These are phyloP conservation scores for Lanmaoa rubissima DNA, from an alignment of 768 basidiomycete genomes.

Conservation along the genomic window DNA sequence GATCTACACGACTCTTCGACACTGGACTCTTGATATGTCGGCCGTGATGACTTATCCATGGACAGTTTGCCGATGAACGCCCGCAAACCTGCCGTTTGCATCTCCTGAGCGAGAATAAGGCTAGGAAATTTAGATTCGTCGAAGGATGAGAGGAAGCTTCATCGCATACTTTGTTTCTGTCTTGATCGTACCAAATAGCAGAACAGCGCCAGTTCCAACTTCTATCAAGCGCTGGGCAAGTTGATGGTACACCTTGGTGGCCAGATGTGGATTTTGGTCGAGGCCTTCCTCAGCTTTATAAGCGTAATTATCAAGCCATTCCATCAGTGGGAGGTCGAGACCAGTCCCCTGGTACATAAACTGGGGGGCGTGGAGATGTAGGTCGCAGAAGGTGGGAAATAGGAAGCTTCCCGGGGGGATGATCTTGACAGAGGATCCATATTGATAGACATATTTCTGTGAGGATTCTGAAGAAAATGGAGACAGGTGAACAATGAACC, in stretches of 20 bases:
- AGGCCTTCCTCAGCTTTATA: slow-evolving; percentile 78
- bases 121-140: slow-evolving; percentile 36
- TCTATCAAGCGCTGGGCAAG: slow-evolving; percentile 66
- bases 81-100: slow-evolving; percentile 70
- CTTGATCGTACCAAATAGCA: slow-evolving; percentile 83
- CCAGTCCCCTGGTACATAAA: slow-evolving; percentile 88
- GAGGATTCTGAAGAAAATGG: slow-evolving; percentile 37
- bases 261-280: slow-evolving; percentile 60
- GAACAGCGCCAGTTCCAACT: slow-evolving; percentile 75
- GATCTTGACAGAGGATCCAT: slow-evolving; percentile 18
- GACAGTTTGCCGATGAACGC: slow-evolving; percentile 89
- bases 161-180: slow-evolving; percentile 72
- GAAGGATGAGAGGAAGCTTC: not conserved
- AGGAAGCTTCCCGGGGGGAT: slow-evolving; percentile 62
- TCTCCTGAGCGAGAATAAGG: slow-evolving; percentile 71
- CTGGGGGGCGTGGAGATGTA: slow-evolving; percentile 88
- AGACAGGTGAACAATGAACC: slow-evolving; percentile 54
- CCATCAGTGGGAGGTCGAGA: slow-evolving; percentile 77
- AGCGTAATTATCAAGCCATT: slow-evolving; percentile 82
- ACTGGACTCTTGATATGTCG: slow-evolving; percentile 69
- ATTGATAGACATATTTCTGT: slow-evolving; percentile 27
- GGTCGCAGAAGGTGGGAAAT: slow-evolving; percentile 77
- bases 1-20: slow-evolving; percentile 46
- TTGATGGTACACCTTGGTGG: slow-evolving; percentile 61
- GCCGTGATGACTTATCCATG: slow-evolving; percentile 77